These are phyloP conservation scores for Erodium texanum DNA, from an alignment of 441 rosid species.

Conservation along the genomic window DNA sequence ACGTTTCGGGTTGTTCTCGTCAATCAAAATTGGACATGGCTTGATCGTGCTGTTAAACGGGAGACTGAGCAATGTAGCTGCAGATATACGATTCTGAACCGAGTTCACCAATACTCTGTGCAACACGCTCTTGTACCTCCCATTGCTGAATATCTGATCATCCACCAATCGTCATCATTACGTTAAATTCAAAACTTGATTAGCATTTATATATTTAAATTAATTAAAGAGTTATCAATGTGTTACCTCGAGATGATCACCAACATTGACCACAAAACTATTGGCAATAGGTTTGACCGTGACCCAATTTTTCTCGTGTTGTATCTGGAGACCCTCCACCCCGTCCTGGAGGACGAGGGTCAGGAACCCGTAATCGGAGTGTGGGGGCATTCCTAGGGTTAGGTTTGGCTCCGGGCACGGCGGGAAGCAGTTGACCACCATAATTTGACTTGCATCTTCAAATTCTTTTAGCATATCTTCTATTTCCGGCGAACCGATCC, in stretches of 20 bases:
- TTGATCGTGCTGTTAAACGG: slow-evolving; percentile 30
- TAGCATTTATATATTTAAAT: too few relatives aligned
- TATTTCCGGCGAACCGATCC: slow-evolving; percentile 7
- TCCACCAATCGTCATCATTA: too few relatives aligned
- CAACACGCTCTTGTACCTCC: slow-evolving; percentile 72
- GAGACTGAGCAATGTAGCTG: slow-evolving; percentile 66
- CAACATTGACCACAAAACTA: slow-evolving; percentile 68
- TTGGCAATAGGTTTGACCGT: slow-evolving; percentile 59
- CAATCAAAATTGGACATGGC: slow-evolving; percentile 44
- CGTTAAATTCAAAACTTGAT: too few relatives aligned
- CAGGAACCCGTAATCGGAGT: slow-evolving; percentile 81
- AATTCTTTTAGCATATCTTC: slow-evolving; percentile 33
- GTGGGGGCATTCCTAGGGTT: slow-evolving; percentile 83
- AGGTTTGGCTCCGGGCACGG: slow-evolving; percentile 80
- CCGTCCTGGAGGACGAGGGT: slow-evolving; percentile 81
- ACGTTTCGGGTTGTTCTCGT: slow-evolving; percentile 37
- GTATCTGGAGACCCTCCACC: slow-evolving; percentile 64
- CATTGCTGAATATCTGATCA: slow-evolving; percentile 74
- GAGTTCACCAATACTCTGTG: slow-evolving; percentile 68
- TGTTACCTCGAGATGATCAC: slow-evolving; percentile 82
- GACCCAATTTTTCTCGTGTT: slow-evolving; percentile 47
- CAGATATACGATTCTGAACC: slow-evolving; percentile 43
- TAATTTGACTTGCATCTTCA: slow-evolving; percentile 60
- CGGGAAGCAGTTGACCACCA: slow-evolving; percentile 67
- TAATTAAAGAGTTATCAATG: background rate